Base-by-base conservation (phyloP, 192 early-diverging fungal species). In the Allomyces macrogynus region DNA sequence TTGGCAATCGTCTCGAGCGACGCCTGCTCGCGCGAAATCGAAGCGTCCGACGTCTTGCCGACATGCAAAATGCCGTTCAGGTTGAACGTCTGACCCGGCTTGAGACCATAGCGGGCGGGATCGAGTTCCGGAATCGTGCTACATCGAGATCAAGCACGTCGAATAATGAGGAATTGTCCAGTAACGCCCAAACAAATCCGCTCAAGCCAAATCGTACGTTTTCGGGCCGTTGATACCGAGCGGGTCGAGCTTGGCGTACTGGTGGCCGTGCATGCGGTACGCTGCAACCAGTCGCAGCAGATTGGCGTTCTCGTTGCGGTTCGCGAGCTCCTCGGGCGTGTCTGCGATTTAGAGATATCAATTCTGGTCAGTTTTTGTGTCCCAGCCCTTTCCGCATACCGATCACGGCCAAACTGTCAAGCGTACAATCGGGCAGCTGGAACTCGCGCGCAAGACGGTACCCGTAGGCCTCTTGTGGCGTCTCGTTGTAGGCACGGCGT, bases 191-290 rank as follows among this genome's bases (percentile, higher is more conserved):
- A 40, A 8, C 32, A 40, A 4, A 40, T 40, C 7, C 32, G 32
- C 7, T 8, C 8, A 40, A 8, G 0, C 32, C 32, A 27, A 62
- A 62, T 18, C 62, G 16, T 24, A 32, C 27, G 14, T n/a, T 20
- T 57, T n/a, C 16, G 16, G 16, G 49, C 20, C 16, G 49, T 57
- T 57, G 5, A 95, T 78, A 23, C 76, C 77, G 61, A 97, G 79
- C 8, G 93, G 93, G 78, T 97, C 93, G 62, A 97, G 74, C 61
- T 91, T 72, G 3, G 92, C 89, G 7, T 78, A 80, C 57, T 82
- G 76, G 75, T 97, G 91, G 16, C 92, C 92, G 63, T 84, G 82
- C 26, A 80, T 80, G 62, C 91, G 84, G 70, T 83, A 89, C 10
- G 85, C 85, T 62, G 82, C 75, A 3, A 93, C 89, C 63, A 95